Base-by-base conservation (phyloP, 225 moss, liverwort and hornwort species). In the Marchantia paleacea region DNA sequence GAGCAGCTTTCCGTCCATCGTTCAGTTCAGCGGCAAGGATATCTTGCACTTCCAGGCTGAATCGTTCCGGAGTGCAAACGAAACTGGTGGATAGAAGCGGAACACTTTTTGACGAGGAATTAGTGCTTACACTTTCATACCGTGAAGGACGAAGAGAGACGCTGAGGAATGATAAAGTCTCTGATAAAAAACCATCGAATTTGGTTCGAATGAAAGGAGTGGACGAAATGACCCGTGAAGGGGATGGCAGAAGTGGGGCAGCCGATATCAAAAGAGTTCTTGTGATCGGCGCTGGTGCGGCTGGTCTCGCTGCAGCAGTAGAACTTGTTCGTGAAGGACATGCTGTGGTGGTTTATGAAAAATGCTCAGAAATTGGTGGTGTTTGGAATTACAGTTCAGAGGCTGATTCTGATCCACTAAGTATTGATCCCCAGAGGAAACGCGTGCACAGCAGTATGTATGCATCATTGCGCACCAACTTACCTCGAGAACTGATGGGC, bases 371-470 rank as follows among this genome's bases (percentile, higher is more conserved):
- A 14, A 89, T 91, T 24, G 97, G 97, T 18, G 97, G 97, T 24
- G 84, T 93, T 47, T 99, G 97, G 97, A 82, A 86, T 8, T 99
- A 91, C 78, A 89, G 88, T 73, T 87, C 89, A 0, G 72, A 81
- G 10, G 76, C 90, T 5, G 97, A 99, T 73, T 76, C 51, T 55
- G 97, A 93, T 47, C 81, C 87, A 1, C 52, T 91, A 0, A 93
- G 93, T 6, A 18, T 81, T 57, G 71, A 69, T 10, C 7, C 66
- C 0, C 16, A 25, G 3, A 90, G 93, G 0, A 88, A 72, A 50
- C 92, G 92, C 74, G 95, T 99, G 51, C 93, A 94, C 62, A 85
- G 92, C 19, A 99, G 97, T 76, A 85, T 94, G 92, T 99, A 95
- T 75, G 13, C 68, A 0, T 90, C 93, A 22, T 75, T 99, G 79